A percentile compares a stretch with the other conserved stretches of the same genome.
These are phyloP conservation scores for Trichoderma asperellum DNA, from an alignment of 2,329 filamentous ascomycete genomes.

Conservation along the genomic window DNA sequence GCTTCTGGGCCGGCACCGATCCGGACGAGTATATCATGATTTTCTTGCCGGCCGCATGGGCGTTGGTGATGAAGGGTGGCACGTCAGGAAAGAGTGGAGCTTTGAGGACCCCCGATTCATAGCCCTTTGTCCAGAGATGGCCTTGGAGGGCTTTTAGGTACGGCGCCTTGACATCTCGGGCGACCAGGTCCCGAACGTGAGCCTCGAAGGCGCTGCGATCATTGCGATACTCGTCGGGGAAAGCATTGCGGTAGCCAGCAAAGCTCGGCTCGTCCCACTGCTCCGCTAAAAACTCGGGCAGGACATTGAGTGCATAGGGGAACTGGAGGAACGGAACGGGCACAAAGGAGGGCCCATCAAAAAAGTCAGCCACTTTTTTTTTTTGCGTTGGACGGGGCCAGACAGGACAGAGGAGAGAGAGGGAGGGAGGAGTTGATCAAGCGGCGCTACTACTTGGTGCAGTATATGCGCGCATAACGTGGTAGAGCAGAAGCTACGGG, in stretches of 20 bases:
- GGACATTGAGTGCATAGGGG: slow-evolving; percentile 71
- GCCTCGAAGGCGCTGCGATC: slow-evolving; percentile 63
- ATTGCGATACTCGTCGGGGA: slow-evolving; percentile 65
- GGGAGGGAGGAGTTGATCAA: background rate
- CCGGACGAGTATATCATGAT: slow-evolving; percentile 83
- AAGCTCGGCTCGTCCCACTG: slow-evolving; percentile 71
- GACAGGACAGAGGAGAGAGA: background rate
- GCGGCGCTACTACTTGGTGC: slow-evolving; percentile 3
- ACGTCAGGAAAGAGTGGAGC: slow-evolving; percentile 79
- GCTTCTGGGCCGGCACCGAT: slow-evolving; percentile 77
- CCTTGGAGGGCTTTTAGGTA: slow-evolving; percentile 82
- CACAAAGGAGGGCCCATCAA: background rate
- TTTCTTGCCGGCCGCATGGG: slow-evolving; percentile 58
- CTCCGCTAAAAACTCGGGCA: slow-evolving; percentile 64
- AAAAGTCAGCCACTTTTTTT: slow-evolving; percentile 25
- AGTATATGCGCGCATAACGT: slow-evolving; percentile 22
- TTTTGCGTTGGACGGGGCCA: background rate
- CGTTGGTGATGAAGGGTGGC: slow-evolving; percentile 61
- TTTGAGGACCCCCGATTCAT: slow-evolving; percentile 68
- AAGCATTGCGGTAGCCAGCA: slow-evolving; percentile 69
- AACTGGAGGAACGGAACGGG: slow-evolving; percentile 56
- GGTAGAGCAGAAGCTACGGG: slow-evolving; percentile 16
- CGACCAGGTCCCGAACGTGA: slow-evolving; percentile 72
- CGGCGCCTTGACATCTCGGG: slow-evolving; percentile 72
- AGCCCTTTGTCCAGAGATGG: slow-evolving; percentile 76